A percentile compares a stretch with the other conserved stretches of the same genome.
Conservation (phyloP, 1,284 basidiomycete genomes). For the Ceratobasidium sp. region DNA sequence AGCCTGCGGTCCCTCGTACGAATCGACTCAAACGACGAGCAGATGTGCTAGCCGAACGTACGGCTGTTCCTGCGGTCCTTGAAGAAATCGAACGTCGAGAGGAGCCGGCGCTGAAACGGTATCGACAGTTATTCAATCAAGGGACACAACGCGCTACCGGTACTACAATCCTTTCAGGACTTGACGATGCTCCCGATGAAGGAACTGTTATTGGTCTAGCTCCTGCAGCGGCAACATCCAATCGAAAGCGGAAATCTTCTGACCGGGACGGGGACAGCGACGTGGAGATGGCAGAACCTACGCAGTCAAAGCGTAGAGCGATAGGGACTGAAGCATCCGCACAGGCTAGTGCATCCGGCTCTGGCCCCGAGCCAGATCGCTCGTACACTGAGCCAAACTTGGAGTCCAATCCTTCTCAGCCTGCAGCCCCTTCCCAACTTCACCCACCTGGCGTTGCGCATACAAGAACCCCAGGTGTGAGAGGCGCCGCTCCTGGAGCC, state of each 20-base stretch:
- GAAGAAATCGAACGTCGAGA: slow-evolving; percentile 10
- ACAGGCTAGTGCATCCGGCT: neutral
- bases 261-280: slow-evolving; percentile 32
- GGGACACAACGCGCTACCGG: slow-evolving; percentile 3
- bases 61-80: neutral
- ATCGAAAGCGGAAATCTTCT: slow-evolving; percentile 22
- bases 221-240: neutral
- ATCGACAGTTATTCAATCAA: slow-evolving; percentile 29
- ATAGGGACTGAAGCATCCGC: neutral
- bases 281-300: slow-evolving; percentile 18
- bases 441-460: slow-evolving; percentile 2
- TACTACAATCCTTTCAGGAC: neutral
- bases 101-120: slow-evolving; percentile 30
- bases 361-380: neutral
- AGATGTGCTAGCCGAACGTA: slow-evolving; percentile 31
- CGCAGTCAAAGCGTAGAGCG: slow-evolving; percentile 8
- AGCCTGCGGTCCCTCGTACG: slow-evolving; percentile 10
- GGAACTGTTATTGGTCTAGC: neutral
- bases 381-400: slow-evolving; percentile 10
- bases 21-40: slow-evolving; percentile 39
- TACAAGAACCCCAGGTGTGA: slow-evolving; percentile 3
- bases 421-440: neutral
- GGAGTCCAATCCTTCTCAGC: slow-evolving; percentile 3
- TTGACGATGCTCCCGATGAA: neutral
- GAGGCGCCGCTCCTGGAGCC: slow-evolving; percentile 25